Conservation (phyloP, 768 basidiomycete genomes). For the Terana coerulea region DNA sequence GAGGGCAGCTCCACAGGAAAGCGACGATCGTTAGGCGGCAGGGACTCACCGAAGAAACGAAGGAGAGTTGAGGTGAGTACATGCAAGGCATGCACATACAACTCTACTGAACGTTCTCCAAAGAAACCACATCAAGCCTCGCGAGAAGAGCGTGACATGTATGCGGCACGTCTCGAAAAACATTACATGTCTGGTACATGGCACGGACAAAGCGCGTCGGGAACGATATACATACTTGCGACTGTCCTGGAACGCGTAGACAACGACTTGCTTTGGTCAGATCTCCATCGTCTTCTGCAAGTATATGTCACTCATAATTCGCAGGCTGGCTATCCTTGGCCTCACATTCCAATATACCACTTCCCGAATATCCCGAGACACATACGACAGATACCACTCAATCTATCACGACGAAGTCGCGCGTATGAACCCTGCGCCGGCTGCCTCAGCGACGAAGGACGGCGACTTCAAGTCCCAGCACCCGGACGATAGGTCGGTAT, state of each 20-base stretch:
- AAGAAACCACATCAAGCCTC: slow-evolving; percentile 57
- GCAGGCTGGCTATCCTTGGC: slow-evolving; percentile 89
- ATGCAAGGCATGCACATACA: slow-evolving; percentile 17
- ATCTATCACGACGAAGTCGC: slow-evolving; percentile 90
- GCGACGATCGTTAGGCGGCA: slow-evolving; percentile 42
- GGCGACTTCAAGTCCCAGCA: slow-evolving; percentile 49
- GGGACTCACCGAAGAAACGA: slow-evolving; percentile 50
- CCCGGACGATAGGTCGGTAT: slow-evolving; percentile 83
- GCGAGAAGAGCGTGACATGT: slow-evolving; percentile 62
- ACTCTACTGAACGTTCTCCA: not conserved
- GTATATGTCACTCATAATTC: not conserved
- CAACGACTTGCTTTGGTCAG: slow-evolving; percentile 89
- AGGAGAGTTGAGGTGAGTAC: slow-evolving; percentile 49
- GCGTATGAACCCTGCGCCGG: slow-evolving; percentile 72
- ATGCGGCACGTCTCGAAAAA: slow-evolving; percentile 65
- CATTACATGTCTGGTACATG: slow-evolving; percentile 85
- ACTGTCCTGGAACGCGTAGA: slow-evolving; percentile 89
- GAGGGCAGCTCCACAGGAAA: slow-evolving; percentile 40
- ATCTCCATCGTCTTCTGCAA: not conserved
- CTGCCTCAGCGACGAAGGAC: slow-evolving; percentile 32
- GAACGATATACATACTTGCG: slow-evolving; percentile 85
- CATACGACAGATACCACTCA: slow-evolving; percentile 77
- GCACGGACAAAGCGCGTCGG: slow-evolving; percentile 86
- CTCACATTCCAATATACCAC: slow-evolving; percentile 90
- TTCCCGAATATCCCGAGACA: slow-evolving; percentile 80